A percentile compares a stretch with the other conserved stretches of the same genome.
Conservation (phyloP, 805 yeast species). For the Metschnikowia vanudenii region DNA sequence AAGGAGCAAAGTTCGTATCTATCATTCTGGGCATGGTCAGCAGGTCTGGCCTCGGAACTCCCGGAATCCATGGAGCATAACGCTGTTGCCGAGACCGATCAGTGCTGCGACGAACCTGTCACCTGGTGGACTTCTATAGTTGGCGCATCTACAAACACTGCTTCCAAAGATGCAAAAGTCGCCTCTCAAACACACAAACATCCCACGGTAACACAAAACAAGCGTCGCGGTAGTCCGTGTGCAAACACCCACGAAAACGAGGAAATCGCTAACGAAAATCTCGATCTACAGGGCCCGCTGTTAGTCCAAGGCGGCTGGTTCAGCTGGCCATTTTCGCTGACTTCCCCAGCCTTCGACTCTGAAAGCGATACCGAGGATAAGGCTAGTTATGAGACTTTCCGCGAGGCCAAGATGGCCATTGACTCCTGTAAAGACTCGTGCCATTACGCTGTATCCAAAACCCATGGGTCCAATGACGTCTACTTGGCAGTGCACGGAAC, state of each 20-base stretch:
- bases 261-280: neutral
- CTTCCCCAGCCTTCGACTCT: neutral
- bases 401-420: constrained; percentile 31
- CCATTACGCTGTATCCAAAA: constrained; percentile 33
- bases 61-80: neutral
- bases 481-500: constrained; percentile 39
- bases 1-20: neutral
- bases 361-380: constrained; percentile 8
- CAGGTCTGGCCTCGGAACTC: constrained; percentile 6
- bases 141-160: neutral
- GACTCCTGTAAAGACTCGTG: constrained; percentile 33
- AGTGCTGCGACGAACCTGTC: neutral
- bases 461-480: constrained; percentile 3
- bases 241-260: neutral
- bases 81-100: neutral
- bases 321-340: constrained; percentile 4
- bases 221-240: neutral
- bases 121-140: constrained; percentile 8
- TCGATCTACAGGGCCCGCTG: neutral
- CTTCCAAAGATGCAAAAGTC: neutral
- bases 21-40: constrained; percentile 5
- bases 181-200: neutral
- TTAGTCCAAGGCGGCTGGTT: constrained; percentile 3
- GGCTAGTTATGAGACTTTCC: constrained; percentile 17
- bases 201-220: neutral